These are phyloP conservation scores for Globisporangium camurandrum DNA, from an alignment of 352 stramenopile species.

Conservation along the genomic window DNA sequence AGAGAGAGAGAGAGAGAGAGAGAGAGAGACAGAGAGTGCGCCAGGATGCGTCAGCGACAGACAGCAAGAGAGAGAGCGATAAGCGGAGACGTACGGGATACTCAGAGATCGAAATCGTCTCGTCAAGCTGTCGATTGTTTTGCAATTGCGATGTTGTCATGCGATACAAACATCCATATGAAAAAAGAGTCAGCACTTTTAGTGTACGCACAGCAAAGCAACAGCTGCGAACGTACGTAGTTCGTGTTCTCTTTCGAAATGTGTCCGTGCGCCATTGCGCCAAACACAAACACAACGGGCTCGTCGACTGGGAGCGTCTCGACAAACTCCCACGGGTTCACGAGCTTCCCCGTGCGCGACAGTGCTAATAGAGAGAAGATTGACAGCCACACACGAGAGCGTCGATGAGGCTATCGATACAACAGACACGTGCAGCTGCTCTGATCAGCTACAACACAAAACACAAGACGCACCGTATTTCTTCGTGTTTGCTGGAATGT, in stretches of 20 bases:
- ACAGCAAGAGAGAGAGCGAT: background rate
- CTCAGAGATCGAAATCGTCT: conserved; percentile 96
- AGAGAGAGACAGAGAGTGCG: background rate
- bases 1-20: background rate
- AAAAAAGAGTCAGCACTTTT: background rate
- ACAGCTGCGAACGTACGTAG: conserved; percentile 40
- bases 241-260: conserved; percentile 96
- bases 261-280: conserved; percentile 95
- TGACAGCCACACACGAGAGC: background rate
- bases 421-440: background rate
- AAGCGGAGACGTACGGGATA: conserved; percentile 78
- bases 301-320: conserved; percentile 86
- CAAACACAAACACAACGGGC: conserved; percentile 97
- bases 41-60: too few relatives aligned
- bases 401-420: background rate
- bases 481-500: conserved; percentile 93
- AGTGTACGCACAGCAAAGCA: background rate
- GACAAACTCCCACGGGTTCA: conserved; percentile 94
- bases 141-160: conserved; percentile 16
- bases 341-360: conserved; percentile 89
- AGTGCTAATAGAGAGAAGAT: conserved; percentile 48
- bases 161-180: conserved; percentile 4
- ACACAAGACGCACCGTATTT: conserved; percentile 88
- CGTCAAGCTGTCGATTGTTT: conserved; percentile 74
- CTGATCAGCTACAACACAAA: too few relatives aligned